phyloP scores from a whole-genome alignment of 176 grass and related monocot species.

The Aegilops speltoides region DNA sequence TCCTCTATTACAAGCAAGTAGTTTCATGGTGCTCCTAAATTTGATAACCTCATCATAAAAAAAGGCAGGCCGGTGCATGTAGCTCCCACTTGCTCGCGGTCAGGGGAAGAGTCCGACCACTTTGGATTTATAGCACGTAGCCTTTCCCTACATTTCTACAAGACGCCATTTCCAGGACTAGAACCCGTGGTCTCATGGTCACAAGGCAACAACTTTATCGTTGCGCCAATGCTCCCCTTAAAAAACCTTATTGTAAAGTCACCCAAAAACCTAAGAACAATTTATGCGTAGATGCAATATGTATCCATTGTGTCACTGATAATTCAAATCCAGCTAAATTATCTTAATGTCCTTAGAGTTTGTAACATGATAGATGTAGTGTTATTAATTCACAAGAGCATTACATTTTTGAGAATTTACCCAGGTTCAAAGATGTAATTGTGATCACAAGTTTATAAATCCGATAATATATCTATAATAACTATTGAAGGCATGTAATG shows the following conservation, averaged over 20 bases:
- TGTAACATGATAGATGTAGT: not conserved
- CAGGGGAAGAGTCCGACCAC: too few relatives aligned
- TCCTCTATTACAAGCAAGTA: too few relatives aligned
- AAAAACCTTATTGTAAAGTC: not conserved
- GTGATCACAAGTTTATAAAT: not conserved
- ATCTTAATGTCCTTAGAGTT: not conserved
- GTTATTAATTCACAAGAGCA: not conserved
- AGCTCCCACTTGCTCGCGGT: too few relatives aligned
- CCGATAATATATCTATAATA: not conserved
- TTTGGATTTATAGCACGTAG: too few relatives aligned
- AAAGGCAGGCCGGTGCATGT: too few relatives aligned
- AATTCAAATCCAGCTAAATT: not conserved
- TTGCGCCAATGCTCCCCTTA: not conserved
- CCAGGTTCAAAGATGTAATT: not conserved
- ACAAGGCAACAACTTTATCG: too few relatives aligned
- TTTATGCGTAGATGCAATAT: not conserved
- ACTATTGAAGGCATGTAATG: not conserved
- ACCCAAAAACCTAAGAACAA: not conserved
- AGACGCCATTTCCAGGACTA: too few relatives aligned
- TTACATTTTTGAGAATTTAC: not conserved
- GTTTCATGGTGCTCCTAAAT: not conserved
- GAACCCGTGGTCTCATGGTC: too few relatives aligned
- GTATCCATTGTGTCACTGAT: not conserved
- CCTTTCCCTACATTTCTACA: too few relatives aligned
- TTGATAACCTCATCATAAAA: not conserved